These are phyloP conservation scores for Populus tremula DNA, from an alignment of 345 rosid genomes.

Conservation along the genomic window DNA sequence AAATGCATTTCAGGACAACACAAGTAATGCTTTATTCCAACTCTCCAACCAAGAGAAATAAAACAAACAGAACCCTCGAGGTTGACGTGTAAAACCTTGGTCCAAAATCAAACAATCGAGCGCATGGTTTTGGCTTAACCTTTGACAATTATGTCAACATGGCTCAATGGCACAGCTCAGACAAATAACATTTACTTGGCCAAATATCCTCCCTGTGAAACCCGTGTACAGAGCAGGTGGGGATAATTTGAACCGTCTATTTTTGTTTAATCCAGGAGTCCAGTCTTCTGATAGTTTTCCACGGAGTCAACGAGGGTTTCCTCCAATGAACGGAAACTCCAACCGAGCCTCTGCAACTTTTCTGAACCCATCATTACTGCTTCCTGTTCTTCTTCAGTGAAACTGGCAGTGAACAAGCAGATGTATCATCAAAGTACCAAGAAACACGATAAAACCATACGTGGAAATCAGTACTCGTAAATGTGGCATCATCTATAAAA, in stretches of 20 bases:
- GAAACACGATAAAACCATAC: neutral
- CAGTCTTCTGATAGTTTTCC: conserved; percentile 24
- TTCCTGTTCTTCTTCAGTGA: conserved; percentile 15
- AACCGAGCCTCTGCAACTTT: conserved; percentile 31
- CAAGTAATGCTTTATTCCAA: too few species aligned
- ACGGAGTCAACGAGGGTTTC: conserved; percentile 36
- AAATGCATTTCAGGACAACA: too few species aligned
- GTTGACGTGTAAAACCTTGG: too few species aligned
- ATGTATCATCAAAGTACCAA: neutral
- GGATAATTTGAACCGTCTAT: neutral
- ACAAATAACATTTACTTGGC: neutral
- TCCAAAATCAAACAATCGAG: too few species aligned
- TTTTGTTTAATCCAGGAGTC: conserved; percentile 6
- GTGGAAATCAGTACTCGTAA: neutral
- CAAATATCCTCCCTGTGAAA: neutral
- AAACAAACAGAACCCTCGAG: too few species aligned
- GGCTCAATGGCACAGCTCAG: neutral
- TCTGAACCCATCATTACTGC: conserved; percentile 12
- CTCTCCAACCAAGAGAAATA: too few species aligned
- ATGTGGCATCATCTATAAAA: neutral
- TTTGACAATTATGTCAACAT: too few species aligned
- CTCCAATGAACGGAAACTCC: conserved; percentile 32
- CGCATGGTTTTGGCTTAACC: too few species aligned
- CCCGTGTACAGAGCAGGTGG: neutral
- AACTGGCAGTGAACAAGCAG: conserved; percentile 1